Evolutionary conservation across 805 yeast genomes (phyloP), one percentile per base, ranked within the genome.

Genomic region (Pichia sporocuriosa): DNA sequence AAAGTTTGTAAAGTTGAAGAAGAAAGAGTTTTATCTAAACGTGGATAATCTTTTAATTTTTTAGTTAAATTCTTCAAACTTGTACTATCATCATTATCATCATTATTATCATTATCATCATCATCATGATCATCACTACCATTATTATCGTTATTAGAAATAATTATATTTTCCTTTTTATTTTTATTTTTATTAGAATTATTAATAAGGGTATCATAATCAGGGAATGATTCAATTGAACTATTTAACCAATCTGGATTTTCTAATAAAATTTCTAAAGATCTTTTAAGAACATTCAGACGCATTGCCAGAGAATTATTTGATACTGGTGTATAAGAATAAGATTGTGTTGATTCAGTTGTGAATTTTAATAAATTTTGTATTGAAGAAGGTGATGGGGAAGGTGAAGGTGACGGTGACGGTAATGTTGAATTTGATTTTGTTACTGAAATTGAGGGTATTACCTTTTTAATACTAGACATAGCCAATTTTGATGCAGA

Each of bases 221-320:
- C 23, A 8, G 50, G 45, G 27, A 45, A 35, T 2, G 48, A 30
- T 20, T 44, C 47, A 41, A 51, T 39, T n/a, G 49, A 51, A n/a
- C 40, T 49, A 63, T 62, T 52, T 11, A 53, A 34, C 48, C 52
- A 47, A 19, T 67, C 71, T 0, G 89, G 88, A 40, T 84, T 65
- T 29, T 79, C 82, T 39, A 80, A 66, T 30, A 86, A 63, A 32
- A 85, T 81, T 57, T 85, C 87, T 40, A 86, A 61, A 6, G 94
- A 82, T 50, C 93, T 65, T 55, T 80, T 84, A 51, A 86, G 65
- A 13, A 84, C 88, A 42, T 79, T 79, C 46, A 86, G 62, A 42
- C 95, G 67, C 36, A 84, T 73, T 0, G 93, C 85, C 42, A 86
- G 61, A 1, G 94, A 81, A 56, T 84, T 83, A 9, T 89, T 93